Conservation (phyloP, 345 rosid species). For the Leavenworthia alabamica region DNA sequence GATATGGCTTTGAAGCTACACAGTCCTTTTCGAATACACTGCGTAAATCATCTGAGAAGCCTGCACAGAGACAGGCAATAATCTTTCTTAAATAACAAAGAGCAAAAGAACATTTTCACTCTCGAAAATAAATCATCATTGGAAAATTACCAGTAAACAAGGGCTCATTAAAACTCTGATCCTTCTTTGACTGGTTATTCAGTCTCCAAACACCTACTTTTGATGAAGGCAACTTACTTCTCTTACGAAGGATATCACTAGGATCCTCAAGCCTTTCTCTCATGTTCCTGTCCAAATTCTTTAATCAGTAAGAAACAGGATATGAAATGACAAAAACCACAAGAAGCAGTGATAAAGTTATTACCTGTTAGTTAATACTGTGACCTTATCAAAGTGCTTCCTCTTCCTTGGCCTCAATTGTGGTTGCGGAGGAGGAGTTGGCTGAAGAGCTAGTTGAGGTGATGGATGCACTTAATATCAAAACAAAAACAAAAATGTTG, state of each 20-base stretch:
- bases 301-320: conserved; percentile 11
- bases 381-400: conserved; percentile 45
- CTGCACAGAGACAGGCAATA: conserved; percentile 35
- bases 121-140: not conserved
- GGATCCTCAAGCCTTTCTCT: conserved; percentile 48
- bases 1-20: conserved; percentile 37
- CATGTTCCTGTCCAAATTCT: conserved; percentile 41
- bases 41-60: conserved; percentile 39
- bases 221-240: conserved; percentile 40
- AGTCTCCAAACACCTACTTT: conserved; percentile 53
- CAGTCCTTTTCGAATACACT: conserved; percentile 37
- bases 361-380: conserved; percentile 63
- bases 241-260: conserved; percentile 47
- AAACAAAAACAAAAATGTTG: not conserved
- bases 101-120: conserved; percentile 8
- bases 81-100: not conserved
- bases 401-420: conserved; percentile 40
- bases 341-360: not conserved
- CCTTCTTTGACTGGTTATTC: conserved; percentile 44
- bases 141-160: conserved; percentile 45
- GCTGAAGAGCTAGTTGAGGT: conserved; percentile 48
- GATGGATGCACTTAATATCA: conserved; percentile 41
- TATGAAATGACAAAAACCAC: not conserved
- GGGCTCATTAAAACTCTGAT: conserved; percentile 48
- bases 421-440: conserved; percentile 56